phyloP scores from a whole-genome alignment of 192 early-diverging fungal species.

The Gryganskiella cystojenkinii region DNA sequence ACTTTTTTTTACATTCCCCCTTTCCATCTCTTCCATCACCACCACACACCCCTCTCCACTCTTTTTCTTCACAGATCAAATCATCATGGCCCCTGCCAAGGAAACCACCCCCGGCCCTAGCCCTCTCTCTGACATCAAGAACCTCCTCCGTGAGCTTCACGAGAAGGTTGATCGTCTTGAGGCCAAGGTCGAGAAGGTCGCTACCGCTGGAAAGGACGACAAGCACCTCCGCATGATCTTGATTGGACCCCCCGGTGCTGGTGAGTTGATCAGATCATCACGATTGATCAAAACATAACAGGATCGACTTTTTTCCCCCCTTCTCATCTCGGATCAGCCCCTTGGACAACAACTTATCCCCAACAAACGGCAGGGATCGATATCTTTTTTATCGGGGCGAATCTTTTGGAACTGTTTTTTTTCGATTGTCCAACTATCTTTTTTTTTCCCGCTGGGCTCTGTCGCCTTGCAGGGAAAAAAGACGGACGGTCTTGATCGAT shows the following conservation, averaged over 20 bases:
- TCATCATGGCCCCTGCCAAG: slow-evolving; percentile 39
- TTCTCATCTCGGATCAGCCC: too few species aligned
- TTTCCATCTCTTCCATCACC: slow-evolving; percentile 1
- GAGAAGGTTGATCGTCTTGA: slow-evolving; percentile 50
- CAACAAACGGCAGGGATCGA: too few species aligned
- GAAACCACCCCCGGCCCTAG: slow-evolving; percentile 44
- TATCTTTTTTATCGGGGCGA: slow-evolving; percentile 4
- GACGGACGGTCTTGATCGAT: too few species aligned
- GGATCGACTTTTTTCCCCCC: neutral
- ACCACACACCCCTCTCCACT: slow-evolving; percentile 13
- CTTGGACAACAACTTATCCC: too few species aligned
- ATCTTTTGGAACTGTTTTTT: neutral
- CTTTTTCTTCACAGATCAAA: neutral
- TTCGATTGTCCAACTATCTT: neutral
- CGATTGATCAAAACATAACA: neutral
- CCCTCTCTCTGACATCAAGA: slow-evolving; percentile 49
- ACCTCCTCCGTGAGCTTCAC: slow-evolving; percentile 49
- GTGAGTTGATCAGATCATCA: slow-evolving; percentile 59
- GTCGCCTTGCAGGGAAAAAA: too few species aligned
- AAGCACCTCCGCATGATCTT: slow-evolving; percentile 79
- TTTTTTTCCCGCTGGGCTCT: too few species aligned
- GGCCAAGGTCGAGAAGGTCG: slow-evolving; percentile 41
- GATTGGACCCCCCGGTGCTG: slow-evolving; percentile 93
- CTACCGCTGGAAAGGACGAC: slow-evolving; percentile 25
- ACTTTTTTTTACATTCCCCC: neutral